These are phyloP conservation scores for Acer negundo DNA, from an alignment of 345 rosid species.

Conservation along the genomic window DNA sequence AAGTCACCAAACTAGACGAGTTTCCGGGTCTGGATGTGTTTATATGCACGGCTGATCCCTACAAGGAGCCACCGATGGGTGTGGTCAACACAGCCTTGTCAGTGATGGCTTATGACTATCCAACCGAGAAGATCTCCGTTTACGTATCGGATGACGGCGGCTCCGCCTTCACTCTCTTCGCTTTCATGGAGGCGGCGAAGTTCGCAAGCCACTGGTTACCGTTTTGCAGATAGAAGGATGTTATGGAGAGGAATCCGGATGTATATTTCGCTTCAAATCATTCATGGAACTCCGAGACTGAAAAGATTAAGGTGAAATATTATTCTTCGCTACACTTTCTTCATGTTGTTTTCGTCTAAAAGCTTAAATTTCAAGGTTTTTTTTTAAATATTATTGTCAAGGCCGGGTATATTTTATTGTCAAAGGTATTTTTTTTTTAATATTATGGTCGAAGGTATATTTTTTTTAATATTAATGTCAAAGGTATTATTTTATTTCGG, in stretches of 20 bases:
- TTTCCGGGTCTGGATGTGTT: neutral
- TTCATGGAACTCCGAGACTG: slow-evolving; percentile 24
- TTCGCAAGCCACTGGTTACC: slow-evolving; percentile 79
- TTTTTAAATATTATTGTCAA: no score
- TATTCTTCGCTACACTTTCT: no score
- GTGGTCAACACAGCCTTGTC: slow-evolving; percentile 80
- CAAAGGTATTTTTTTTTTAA: no score
- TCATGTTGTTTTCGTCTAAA: no score
- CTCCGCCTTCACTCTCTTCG: slow-evolving; percentile 66
- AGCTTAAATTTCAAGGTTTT: no score
- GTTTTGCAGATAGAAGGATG: slow-evolving; percentile 48
- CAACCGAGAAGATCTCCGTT: slow-evolving; percentile 63
- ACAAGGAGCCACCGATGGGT: slow-evolving; percentile 50
- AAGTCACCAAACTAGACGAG: slow-evolving; percentile 28
- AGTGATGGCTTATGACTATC: slow-evolving; percentile 78
- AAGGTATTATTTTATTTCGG: no score
- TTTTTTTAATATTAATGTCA: no score
- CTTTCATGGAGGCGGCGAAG: slow-evolving; percentile 71
- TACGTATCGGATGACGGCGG: slow-evolving; percentile 93
- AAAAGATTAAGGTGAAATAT: slow-evolving; percentile 52
- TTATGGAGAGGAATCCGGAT: slow-evolving; percentile 54
- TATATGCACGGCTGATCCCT: neutral
- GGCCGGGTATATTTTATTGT: no score
- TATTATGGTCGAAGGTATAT: no score
- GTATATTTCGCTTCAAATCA: slow-evolving; percentile 47